phyloP scores from a whole-genome alignment of 2,329 filamentous ascomycete genomes.

The Stagonosporopsis tanaceti region DNA sequence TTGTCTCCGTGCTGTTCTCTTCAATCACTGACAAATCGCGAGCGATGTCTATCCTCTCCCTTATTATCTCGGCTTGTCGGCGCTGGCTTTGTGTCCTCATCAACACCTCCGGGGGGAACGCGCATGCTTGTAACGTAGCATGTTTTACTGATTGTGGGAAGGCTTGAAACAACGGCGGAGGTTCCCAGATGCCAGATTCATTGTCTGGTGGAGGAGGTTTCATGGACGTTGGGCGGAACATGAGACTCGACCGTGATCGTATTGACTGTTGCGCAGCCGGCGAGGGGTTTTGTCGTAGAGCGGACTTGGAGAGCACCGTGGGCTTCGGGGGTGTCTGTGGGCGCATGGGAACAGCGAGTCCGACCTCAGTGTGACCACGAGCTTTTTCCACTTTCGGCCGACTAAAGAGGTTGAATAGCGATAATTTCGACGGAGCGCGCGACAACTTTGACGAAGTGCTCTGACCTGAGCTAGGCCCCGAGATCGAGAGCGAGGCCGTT shows the following conservation, averaged over 20 bases:
- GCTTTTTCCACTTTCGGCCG: conserved; percentile 58
- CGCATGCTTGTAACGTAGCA: conserved; percentile 72
- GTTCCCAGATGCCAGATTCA: conserved; percentile 53
- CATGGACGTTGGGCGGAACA: conserved; percentile 43
- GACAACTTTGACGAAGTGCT: conserved; percentile 38
- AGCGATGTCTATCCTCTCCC: conserved; percentile 48
- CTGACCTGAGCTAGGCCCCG: conserved; percentile 11
- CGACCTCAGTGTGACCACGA: conserved; percentile 56
- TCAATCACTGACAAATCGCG: conserved; percentile 43
- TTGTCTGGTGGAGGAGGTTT: conserved; percentile 29
- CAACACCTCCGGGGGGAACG: conserved; percentile 73
- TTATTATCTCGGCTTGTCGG: conserved; percentile 56
- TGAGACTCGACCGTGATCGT: conserved; percentile 43
- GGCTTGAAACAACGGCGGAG: conserved; percentile 82
- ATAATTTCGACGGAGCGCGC: conserved; percentile 54
- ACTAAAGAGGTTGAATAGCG: conserved; percentile 60
- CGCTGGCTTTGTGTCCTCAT: conserved; percentile 65
- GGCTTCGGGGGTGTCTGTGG: conserved; percentile 39
- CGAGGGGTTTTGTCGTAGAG: conserved; percentile 41
- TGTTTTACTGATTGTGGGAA: conserved; percentile 85
- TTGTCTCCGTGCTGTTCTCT: conserved; percentile 39
- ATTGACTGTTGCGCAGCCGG: conserved; percentile 41
- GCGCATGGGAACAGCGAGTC: conserved; percentile 48
- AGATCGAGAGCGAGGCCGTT: conserved; percentile 5
- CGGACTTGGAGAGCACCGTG: conserved; percentile 28